These are phyloP conservation scores for Chiua virens DNA, from an alignment of 768 basidiomycete genomes.

Conservation along the genomic window DNA sequence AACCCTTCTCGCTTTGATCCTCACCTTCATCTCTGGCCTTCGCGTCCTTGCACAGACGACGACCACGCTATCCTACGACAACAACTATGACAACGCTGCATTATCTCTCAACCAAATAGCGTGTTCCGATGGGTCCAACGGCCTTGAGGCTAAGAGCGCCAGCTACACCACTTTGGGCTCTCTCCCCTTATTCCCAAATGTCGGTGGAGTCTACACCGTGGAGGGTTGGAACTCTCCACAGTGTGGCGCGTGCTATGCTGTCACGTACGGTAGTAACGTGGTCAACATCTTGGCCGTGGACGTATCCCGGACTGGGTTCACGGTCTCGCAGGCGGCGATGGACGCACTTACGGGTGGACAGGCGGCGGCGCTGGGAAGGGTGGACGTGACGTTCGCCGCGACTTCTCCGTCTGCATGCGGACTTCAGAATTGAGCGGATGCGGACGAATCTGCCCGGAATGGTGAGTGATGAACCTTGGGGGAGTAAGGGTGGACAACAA, in stretches of 20 bases:
- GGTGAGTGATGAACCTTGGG: background rate
- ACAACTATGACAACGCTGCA: constrained; percentile 32
- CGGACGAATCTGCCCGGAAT: no score
- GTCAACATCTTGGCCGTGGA: constrained; percentile 60
- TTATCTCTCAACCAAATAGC: constrained; percentile 32
- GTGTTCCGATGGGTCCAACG: constrained; percentile 40
- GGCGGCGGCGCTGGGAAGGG: constrained; percentile 15
- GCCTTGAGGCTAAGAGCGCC: constrained; percentile 29
- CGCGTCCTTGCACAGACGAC: constrained; percentile 20
- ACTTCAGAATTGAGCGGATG: background rate
- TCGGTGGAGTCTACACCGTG: constrained; percentile 33
- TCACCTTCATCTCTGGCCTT: constrained; percentile 15
- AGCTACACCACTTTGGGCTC: constrained; percentile 37
- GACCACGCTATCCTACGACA: constrained; percentile 37
- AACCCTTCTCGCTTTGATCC: constrained; percentile 11
- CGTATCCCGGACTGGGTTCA: constrained; percentile 42
- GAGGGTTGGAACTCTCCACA: constrained; percentile 19
- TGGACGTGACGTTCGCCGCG: constrained; percentile 12
- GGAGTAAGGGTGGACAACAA: background rate
- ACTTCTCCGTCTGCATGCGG: background rate
- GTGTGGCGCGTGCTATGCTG: constrained; percentile 33
- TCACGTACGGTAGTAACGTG: constrained; percentile 31
- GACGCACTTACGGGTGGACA: constrained; percentile 16
- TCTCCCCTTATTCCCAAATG: constrained; percentile 37
- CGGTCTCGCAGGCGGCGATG: constrained; percentile 30